These are phyloP conservation scores for Fusarium equiseti DNA, from an alignment of 2,329 filamentous ascomycete species.

Conservation along the genomic window DNA sequence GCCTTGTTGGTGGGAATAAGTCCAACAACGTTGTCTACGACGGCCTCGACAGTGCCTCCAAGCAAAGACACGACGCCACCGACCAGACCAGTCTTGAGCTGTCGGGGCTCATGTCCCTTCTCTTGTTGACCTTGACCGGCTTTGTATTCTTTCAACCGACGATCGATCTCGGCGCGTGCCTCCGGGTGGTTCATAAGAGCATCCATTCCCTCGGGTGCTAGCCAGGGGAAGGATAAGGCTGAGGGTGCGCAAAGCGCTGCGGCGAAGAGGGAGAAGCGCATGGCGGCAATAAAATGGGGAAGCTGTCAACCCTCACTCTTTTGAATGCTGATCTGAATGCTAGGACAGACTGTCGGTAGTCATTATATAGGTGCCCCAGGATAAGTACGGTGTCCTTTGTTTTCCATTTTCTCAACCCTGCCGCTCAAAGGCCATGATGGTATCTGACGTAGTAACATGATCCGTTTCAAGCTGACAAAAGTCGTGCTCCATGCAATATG, in stretches of 20 bases:
- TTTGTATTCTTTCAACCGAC: slow-evolving; percentile 13
- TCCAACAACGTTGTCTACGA: slow-evolving; percentile 16
- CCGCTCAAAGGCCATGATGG: not conserved
- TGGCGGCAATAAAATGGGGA: not conserved
- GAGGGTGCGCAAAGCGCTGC: slow-evolving; percentile 21
- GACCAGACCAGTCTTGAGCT: slow-evolving; percentile 6
- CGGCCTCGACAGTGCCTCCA: slow-evolving; percentile 24
- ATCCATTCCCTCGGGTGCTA: slow-evolving; percentile 20
- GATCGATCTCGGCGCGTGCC: slow-evolving; percentile 26
- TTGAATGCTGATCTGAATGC: not conserved
- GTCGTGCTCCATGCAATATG: no score
- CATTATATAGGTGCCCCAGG: not conserved
- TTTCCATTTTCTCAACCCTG: not conserved
- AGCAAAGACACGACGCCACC: slow-evolving; percentile 20
- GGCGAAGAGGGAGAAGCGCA: slow-evolving; percentile 12
- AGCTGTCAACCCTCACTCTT: no score
- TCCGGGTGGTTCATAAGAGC: slow-evolving; percentile 24
- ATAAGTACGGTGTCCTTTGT: not conserved
- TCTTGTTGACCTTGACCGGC: not conserved
- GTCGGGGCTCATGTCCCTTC: not conserved
- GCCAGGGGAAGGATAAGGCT: slow-evolving; percentile 24
- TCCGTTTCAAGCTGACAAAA: not conserved
- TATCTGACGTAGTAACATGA: slow-evolving; percentile 16
- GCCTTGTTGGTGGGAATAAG: slow-evolving; percentile 32
- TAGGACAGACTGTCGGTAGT: no score